These are phyloP conservation scores for Racocetra persica DNA, from an alignment of 371 early-diverging fungal genomes.

Conservation along the genomic window DNA sequence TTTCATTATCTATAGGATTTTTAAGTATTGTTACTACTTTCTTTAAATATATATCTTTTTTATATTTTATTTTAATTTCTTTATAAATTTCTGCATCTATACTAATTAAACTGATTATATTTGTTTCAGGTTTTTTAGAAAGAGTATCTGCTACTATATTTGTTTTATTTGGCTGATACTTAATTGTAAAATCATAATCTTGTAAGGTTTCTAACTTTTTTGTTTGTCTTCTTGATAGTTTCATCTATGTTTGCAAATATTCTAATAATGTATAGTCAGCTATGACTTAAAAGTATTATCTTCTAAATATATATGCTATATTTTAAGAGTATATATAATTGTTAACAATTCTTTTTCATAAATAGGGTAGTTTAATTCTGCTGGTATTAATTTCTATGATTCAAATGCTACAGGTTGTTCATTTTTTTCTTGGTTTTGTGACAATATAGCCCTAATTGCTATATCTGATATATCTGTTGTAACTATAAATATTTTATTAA, in stretches of 20 bases:
- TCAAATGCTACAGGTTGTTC: conserved; percentile 38
- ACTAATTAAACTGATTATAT: no score
- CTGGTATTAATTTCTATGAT: neutral
- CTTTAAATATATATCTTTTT: neutral
- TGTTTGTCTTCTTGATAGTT: neutral
- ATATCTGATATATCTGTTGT: conserved; percentile 61
- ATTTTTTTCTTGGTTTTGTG: conserved; percentile 47
- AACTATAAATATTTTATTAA: no score
- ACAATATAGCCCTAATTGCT: conserved; percentile 56
- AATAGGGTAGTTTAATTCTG: conserved; percentile 37
- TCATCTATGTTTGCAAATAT: neutral
- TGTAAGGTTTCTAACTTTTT: neutral
- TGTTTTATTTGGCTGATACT: neutral
- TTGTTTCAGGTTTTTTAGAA: neutral
- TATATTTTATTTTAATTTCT: neutral
- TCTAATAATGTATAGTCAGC: neutral
- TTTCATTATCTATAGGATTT: neutral
- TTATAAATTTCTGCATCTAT: neutral
- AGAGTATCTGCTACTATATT: neutral
- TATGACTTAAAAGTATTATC: conserved; percentile 16
- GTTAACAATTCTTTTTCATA: conserved; percentile 50
- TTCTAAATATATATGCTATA: conserved; percentile 49
- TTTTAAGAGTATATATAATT: conserved; percentile 49
- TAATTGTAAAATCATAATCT: neutral
- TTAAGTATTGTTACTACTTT: neutral